phyloP scores from a whole-genome alignment of 2,329 filamentous ascomycete species.

The Arthroderma sp. region DNA sequence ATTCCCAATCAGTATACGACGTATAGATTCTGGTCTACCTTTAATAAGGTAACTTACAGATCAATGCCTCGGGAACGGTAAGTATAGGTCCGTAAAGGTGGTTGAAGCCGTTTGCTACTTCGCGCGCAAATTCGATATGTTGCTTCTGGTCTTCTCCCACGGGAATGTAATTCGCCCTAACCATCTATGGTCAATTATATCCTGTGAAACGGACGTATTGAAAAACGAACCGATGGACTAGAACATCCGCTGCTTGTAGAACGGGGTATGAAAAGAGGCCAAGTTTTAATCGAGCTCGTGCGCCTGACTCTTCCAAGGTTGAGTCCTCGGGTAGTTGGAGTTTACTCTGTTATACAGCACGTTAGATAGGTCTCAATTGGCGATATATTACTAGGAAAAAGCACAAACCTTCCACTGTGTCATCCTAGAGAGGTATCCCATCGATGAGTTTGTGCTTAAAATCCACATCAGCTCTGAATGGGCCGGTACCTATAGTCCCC shows the following conservation, averaged over 20 bases:
- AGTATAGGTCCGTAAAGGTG: conserved; percentile 54
- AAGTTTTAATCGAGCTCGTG: conserved; percentile 59
- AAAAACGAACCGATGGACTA: conserved; percentile 57
- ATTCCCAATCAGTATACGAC: not conserved
- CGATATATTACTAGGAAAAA: not conserved
- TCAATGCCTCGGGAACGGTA: conserved; percentile 55
- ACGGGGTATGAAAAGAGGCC: conserved; percentile 95
- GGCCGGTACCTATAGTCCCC: conserved; percentile 47
- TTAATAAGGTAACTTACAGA: conserved; percentile 50
- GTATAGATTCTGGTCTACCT: not conserved
- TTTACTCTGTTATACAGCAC: conserved; percentile 49
- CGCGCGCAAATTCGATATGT: conserved; percentile 83
- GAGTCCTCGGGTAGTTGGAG: conserved; percentile 51
- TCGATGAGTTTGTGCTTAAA: conserved; percentile 76
- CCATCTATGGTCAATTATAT: not conserved
- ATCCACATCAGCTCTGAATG: conserved; percentile 97
- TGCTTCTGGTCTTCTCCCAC: conserved; percentile 93
- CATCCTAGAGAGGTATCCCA: conserved; percentile 95
- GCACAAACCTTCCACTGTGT: conserved; percentile 85
- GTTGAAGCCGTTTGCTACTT: conserved; percentile 81
- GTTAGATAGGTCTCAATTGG: conserved; percentile 10
- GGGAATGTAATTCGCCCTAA: conserved; percentile 78
- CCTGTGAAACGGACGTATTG: not conserved
- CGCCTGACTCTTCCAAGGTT: conserved; percentile 44
- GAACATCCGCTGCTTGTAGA: conserved; percentile 84